These are phyloP conservation scores for Mycena albidolilacea DNA, from an alignment of 768 basidiomycete species.

Conservation along the genomic window DNA sequence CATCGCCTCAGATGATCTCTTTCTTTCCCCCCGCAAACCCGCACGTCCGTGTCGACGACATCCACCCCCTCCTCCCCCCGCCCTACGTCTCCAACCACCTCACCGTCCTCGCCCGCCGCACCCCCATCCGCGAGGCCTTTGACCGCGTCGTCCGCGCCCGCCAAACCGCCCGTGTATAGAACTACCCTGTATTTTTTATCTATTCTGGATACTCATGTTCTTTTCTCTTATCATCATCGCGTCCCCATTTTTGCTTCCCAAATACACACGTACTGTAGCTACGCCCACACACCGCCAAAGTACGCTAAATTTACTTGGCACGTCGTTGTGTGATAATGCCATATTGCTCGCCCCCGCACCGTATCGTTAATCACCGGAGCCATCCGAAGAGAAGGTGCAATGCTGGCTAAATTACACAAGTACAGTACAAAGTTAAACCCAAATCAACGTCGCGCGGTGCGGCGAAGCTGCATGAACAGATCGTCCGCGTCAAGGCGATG, in stretches of 20 bases:
- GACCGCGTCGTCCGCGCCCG: conserved; percentile 73
- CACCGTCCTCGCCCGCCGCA: conserved; percentile 75
- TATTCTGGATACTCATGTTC: background rate
- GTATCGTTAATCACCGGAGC: no score
- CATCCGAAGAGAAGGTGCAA: background rate
- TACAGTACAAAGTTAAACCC: background rate
- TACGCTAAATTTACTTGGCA: background rate
- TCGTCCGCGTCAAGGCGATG: conserved; percentile 27
- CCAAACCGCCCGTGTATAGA: conserved; percentile 57
- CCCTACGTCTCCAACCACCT: conserved; percentile 82
- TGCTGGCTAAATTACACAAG: background rate
- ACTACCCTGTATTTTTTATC: conserved; percentile 11
- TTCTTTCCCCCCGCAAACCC: conserved; percentile 78
- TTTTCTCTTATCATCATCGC: background rate
- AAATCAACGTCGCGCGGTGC: background rate
- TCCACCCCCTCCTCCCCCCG: conserved; percentile 80
- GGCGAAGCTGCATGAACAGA: conserved; percentile 32
- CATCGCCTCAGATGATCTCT: conserved; percentile 64
- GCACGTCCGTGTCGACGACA: conserved; percentile 68
- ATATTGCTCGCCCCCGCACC: background rate
- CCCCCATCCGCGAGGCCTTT: conserved; percentile 78
- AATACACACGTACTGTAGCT: background rate
- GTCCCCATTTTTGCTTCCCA: background rate
- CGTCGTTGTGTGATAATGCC: conserved; percentile 10
- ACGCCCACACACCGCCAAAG: background rate